Conservation (phyloP, 768 basidiomycete genomes). For the Trametes villosa region DNA sequence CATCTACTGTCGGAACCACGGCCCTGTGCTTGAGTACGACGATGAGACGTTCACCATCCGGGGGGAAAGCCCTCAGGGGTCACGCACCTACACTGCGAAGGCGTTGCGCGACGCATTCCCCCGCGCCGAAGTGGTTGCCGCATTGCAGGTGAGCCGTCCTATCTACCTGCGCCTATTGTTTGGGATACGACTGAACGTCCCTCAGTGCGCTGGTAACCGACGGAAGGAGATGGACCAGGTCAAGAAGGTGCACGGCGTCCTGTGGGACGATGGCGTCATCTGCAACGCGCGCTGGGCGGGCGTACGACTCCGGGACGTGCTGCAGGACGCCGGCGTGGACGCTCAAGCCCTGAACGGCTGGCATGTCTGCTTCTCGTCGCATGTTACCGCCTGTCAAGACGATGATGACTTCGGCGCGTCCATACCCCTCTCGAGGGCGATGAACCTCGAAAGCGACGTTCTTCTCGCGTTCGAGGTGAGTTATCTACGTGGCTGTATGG, state of each 20-base stretch:
- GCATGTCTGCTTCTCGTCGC: conserved; percentile 26
- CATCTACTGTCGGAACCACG: conserved; percentile 77
- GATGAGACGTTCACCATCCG: conserved; percentile 35
- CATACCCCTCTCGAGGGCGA: conserved; percentile 20
- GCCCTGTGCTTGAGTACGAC: conserved; percentile 57
- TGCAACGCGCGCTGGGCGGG: conserved; percentile 74
- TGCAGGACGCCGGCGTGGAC: conserved; percentile 32
- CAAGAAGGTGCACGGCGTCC: conserved; percentile 30
- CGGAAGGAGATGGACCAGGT: conserved; percentile 30
- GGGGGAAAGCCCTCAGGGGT: conserved; percentile 33
- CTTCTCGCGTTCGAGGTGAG: conserved; percentile 36
- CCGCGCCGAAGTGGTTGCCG: conserved; percentile 39
- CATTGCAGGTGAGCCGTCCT: conserved; percentile 28
- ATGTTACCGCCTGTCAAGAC: conserved; percentile 23
- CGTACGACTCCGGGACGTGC: conserved; percentile 57
- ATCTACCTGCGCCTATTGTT: not conserved
- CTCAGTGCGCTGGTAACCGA: conserved; percentile 35
- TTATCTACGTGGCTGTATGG: too few relatives aligned
- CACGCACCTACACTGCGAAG: conserved; percentile 39
- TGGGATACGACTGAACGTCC: not conserved
- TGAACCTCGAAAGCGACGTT: conserved; percentile 19
- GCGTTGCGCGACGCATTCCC: conserved; percentile 47
- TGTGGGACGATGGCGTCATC: conserved; percentile 61
- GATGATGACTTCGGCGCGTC: conserved; percentile 27
- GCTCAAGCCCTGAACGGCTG: not conserved